Evolutionary conservation across 805 yeast genomes (phyloP).

Genomic region (Ogataea polymorpha): DNA sequence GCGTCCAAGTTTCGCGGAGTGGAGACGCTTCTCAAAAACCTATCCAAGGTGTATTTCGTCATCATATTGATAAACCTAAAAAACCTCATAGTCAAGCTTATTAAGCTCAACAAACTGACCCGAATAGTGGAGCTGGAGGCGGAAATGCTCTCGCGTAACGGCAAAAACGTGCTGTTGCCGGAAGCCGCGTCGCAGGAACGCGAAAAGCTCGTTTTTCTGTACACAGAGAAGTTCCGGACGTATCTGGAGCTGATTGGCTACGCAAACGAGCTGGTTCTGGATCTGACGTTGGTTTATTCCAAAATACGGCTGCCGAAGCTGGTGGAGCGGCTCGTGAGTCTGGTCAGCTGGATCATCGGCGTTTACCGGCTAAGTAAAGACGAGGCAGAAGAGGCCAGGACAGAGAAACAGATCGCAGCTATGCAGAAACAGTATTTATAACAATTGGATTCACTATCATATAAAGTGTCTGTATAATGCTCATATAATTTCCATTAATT

Average conservation of each 20-base stretch:
- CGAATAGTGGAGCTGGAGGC: slow-evolving; percentile 23
- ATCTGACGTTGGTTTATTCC: slow-evolving; percentile 25
- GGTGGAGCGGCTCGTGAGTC: slow-evolving; percentile 20
- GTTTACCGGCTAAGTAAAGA: slow-evolving; percentile 29
- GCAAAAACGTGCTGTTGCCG: neutral
- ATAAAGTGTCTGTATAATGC: slow-evolving; percentile 7
- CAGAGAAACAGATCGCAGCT: slow-evolving; percentile 10
- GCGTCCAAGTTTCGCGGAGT: slow-evolving; percentile 14
- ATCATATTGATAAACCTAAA: slow-evolving; percentile 29
- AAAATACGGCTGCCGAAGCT: slow-evolving; percentile 22
- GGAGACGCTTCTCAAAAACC: slow-evolving; percentile 18
- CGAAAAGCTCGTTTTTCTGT: slow-evolving; percentile 19
- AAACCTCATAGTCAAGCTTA: slow-evolving; percentile 21
- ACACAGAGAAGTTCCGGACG: slow-evolving; percentile 25
- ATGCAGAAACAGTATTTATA: slow-evolving; percentile 7
- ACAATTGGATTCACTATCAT: neutral
- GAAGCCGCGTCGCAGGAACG: slow-evolving; percentile 9
- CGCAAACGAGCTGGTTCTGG: slow-evolving; percentile 30
- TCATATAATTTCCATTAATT: slow-evolving; percentile 6
- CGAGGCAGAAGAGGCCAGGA: slow-evolving; percentile 20
- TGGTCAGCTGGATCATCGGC: slow-evolving; percentile 31
- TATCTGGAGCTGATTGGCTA: slow-evolving; percentile 30
- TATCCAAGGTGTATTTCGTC: slow-evolving; percentile 29
- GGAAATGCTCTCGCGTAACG: slow-evolving; percentile 11
- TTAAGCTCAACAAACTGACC: slow-evolving; percentile 24